A percentile compares a stretch with the other conserved stretches of the same genome.
Conservation (phyloP, 2,329 filamentous ascomycete species). For the Ophiostoma ips region DNA sequence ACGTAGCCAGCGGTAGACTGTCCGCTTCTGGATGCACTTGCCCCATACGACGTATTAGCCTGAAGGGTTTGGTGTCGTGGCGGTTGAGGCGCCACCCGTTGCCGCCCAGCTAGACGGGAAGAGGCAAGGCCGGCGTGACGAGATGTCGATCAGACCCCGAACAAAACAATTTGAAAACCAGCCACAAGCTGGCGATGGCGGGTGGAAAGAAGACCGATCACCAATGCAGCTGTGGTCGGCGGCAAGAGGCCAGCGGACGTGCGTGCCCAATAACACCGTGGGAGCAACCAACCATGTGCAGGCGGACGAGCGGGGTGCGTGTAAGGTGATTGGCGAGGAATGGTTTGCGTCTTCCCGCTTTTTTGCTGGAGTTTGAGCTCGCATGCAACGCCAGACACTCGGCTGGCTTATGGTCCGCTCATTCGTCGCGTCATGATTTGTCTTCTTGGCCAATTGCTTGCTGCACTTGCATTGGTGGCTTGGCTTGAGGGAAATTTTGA, state of each 20-base stretch:
- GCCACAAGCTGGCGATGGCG: no score
- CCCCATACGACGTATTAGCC: no score
- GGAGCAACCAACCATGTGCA: no score
- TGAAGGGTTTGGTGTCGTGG: neutral
- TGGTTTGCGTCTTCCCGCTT: neutral
- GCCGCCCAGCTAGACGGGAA: neutral
- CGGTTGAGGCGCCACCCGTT: neutral
- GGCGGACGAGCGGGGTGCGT: neutral
- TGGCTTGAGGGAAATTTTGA: neutral
- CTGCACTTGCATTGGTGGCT: neutral
- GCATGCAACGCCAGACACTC: no score
- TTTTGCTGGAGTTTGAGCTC: no score
- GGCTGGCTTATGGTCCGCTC: no score
- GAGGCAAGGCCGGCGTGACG: neutral
- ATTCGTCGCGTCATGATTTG: neutral
- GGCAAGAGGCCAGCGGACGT: no score
- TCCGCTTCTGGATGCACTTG: no score
- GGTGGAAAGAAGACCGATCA: neutral
- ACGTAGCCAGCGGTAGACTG: no score
- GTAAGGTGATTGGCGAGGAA: slow-evolving; percentile 1
- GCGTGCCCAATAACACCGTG: no score
- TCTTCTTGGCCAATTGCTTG: neutral
- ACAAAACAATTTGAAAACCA: no score
- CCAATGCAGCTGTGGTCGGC: no score
- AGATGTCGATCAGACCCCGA: neutral